Evolutionary conservation across 495 filamentous ascomycete species (phyloP).

Genomic region (Copromyces sp.): DNA sequence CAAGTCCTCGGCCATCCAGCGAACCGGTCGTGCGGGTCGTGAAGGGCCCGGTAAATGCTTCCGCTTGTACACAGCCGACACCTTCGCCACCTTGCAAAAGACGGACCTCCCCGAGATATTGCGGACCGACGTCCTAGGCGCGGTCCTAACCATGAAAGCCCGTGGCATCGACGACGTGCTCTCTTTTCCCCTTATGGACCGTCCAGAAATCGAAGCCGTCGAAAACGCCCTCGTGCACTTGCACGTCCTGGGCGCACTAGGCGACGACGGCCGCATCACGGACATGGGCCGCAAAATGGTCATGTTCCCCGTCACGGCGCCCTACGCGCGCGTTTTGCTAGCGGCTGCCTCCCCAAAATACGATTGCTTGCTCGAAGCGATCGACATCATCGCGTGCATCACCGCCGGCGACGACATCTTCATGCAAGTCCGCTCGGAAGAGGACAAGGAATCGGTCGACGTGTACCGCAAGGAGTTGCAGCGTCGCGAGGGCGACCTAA

Average conservation of each 20-base stretch:
- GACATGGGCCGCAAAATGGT: conserved; percentile 66
- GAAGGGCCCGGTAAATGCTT: conserved; percentile 87
- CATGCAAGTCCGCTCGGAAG: conserved; percentile 67
- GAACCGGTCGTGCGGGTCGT: conserved; percentile 84
- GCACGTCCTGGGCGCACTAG: conserved; percentile 63
- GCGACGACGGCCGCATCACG: conserved; percentile 64
- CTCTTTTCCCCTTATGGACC: conserved; percentile 76
- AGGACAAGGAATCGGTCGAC: conserved; percentile 69
- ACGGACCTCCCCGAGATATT: conserved; percentile 82
- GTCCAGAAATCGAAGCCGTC: conserved; percentile 64
- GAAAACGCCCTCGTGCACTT: conserved; percentile 79
- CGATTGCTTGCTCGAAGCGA: conserved; percentile 68
- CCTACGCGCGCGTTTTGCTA: conserved; percentile 70
- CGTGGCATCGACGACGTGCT: conserved; percentile 75
- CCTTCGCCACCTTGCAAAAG: conserved; percentile 59
- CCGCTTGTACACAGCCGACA: conserved; percentile 76
- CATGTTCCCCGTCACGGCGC: conserved; percentile 69
- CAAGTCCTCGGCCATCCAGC: conserved; percentile 84
- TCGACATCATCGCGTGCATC: conserved; percentile 85
- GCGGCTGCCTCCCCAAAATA: conserved; percentile 61
- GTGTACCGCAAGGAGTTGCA: conserved; percentile 60
- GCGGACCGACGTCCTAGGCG: conserved; percentile 73
- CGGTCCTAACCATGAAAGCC: conserved; percentile 90
- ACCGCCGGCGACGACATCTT: conserved; percentile 83
- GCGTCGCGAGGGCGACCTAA: conserved; percentile 77